phyloP scores from a whole-genome alignment of 805 yeast genomes.

The Metschnikowia amazonensis region DNA sequence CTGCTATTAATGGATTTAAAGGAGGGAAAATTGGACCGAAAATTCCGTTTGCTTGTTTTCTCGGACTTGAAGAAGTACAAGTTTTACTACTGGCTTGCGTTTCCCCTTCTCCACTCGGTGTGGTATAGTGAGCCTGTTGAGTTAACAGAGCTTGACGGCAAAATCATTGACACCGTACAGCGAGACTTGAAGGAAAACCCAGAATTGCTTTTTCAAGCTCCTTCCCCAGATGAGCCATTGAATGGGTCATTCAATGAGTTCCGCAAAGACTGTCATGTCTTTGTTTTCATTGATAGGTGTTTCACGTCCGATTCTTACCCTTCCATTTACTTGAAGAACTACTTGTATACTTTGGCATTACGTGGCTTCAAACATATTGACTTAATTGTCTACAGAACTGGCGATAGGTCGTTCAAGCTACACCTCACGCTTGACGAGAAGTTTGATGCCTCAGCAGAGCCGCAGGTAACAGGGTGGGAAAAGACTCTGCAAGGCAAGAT shows the following conservation, averaged over 20 bases:
- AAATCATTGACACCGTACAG: background rate
- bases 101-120: constrained; percentile 57
- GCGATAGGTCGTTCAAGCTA: constrained; percentile 16
- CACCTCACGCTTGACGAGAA: constrained; percentile 16
- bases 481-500: constrained; percentile 67
- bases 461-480: constrained; percentile 85
- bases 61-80: constrained; percentile 87
- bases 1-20: constrained; percentile 15
- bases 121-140: constrained; percentile 37
- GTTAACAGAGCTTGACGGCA: background rate
- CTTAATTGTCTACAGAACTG: constrained; percentile 25
- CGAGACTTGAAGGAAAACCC: background rate
- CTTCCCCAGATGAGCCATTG: background rate
- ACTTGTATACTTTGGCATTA: constrained; percentile 44
- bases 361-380: constrained; percentile 20
- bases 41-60: constrained; percentile 51
- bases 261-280: constrained; percentile 10
- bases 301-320: constrained; percentile 30
- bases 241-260: background rate
- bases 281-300: constrained; percentile 34
- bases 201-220: background rate
- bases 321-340: constrained; percentile 56
- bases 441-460: constrained; percentile 16
- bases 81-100: constrained; percentile 86
- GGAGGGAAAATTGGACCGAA: constrained; percentile 31